These are phyloP conservation scores for Apophysomyces sp. DNA, from an alignment of 371 early-diverging fungal genomes.

Conservation along the genomic window DNA sequence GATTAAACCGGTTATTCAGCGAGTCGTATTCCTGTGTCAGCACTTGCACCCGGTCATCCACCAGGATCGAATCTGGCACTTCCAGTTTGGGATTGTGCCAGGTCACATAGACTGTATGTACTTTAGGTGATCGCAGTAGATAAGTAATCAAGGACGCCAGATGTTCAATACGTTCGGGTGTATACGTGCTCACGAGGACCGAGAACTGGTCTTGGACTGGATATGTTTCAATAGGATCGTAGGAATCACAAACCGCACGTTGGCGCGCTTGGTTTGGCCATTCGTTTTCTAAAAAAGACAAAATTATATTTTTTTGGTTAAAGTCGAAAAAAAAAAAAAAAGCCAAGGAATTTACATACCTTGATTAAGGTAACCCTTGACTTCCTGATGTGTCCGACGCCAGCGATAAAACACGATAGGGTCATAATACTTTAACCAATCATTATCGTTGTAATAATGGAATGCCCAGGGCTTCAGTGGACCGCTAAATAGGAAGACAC, in stretches of 20 bases:
- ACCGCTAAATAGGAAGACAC: slow-evolving; percentile 12
- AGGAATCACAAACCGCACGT: slow-evolving; percentile 17
- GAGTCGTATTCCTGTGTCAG: slow-evolving; percentile 39
- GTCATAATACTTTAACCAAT: slow-evolving; percentile 30
- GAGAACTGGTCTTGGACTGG: slow-evolving; percentile 37
- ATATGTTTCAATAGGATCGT: neutral
- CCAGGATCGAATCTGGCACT: slow-evolving; percentile 20
- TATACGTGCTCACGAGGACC: slow-evolving; percentile 47
- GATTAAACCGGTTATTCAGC: slow-evolving; percentile 47
- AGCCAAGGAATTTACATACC: neutral
- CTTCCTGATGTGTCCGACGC: slow-evolving; percentile 19
- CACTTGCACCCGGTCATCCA: slow-evolving; percentile 21
- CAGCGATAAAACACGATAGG: slow-evolving; percentile 32
- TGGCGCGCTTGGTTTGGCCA: slow-evolving; percentile 22
- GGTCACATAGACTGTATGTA: slow-evolving; percentile 44
- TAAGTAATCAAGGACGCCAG: slow-evolving; percentile 34
- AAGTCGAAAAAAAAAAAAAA: slow-evolving; percentile 4
- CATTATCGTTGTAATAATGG: slow-evolving; percentile 18
- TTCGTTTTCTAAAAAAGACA: slow-evolving; percentile 1
- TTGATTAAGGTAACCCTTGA: neutral
- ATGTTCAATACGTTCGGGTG: slow-evolving; percentile 46
- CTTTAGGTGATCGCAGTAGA: slow-evolving; percentile 19
- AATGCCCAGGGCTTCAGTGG: slow-evolving; percentile 40
- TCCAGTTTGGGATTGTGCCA: slow-evolving; percentile 48
- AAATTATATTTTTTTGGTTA: neutral